Percentiles rank a stretch among this genome's conserved stretches.
Evolutionary conservation across 192 early-diverging fungal species (phyloP).

Genomic region (Endogone sp.): DNA sequence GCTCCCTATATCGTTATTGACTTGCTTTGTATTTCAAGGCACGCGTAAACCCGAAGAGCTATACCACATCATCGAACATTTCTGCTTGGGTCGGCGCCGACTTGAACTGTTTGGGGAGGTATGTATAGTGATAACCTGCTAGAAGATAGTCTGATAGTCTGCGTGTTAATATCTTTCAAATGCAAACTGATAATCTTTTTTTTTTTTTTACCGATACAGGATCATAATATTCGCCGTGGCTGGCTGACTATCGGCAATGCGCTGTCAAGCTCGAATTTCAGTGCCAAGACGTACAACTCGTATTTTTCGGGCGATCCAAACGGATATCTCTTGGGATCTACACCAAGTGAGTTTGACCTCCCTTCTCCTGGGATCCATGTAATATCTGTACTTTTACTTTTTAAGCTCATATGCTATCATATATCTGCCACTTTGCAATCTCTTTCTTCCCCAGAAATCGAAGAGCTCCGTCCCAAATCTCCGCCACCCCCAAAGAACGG

Average conservation of each 20-base stretch:
- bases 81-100: conserved; percentile 57
- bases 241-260: conserved; percentile 56
- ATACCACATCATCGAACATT: conserved; percentile 61
- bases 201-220: conserved; percentile 9
- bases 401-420: too few species aligned
- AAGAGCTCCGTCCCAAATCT: conserved; percentile 50
- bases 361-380: background rate
- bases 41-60: conserved; percentile 56
- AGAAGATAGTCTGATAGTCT: too few species aligned
- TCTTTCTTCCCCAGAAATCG: conserved; percentile 32
- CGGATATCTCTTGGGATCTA: conserved; percentile 23
- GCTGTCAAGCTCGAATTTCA: conserved; percentile 44
- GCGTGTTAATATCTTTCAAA: too few species aligned
- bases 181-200: background rate
- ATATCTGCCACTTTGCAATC: background rate
- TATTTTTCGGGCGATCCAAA: conserved; percentile 22
- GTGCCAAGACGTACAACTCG: conserved; percentile 26
- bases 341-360: conserved; percentile 20
- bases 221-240: conserved; percentile 53
- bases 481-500: conserved; percentile 37
- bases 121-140: background rate
- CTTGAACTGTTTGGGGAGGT: conserved; percentile 60
- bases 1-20: background rate
- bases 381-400: too few species aligned
- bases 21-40: conserved; percentile 1